Conservation (phyloP, 495 filamentous ascomycete species). For the Arthonia radiata region DNA sequence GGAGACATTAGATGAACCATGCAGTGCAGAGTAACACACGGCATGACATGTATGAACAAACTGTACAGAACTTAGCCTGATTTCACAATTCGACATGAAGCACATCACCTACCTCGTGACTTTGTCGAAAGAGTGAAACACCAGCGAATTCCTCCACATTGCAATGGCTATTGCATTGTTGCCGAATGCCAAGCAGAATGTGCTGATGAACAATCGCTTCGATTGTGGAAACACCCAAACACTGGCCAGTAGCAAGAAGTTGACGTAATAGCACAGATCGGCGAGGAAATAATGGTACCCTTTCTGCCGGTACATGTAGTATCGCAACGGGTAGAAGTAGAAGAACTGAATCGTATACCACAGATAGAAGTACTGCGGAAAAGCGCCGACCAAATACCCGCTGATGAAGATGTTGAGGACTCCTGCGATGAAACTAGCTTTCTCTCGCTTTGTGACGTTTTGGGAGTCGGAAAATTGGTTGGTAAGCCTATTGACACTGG, state of each 20-base stretch:
- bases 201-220: constrained; percentile 77
- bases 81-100: background rate
- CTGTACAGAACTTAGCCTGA: constrained; percentile 16
- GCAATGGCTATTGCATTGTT: constrained; percentile 97
- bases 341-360: constrained; percentile 50
- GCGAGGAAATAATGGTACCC: constrained; percentile 96
- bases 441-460: constrained; percentile 71
- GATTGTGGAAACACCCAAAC: constrained; percentile 83
- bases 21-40: constrained; percentile 75
- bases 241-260: constrained; percentile 55
- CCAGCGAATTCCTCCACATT: constrained; percentile 97
- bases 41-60: constrained; percentile 98
- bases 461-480: constrained; percentile 72
- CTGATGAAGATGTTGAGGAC: constrained; percentile 94
- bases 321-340: constrained; percentile 89
- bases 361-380: constrained; percentile 62
- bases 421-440: constrained; percentile 83
- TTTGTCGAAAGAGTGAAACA: constrained; percentile 95
- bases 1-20: constrained; percentile 58
- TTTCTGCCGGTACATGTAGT: constrained; percentile 63
- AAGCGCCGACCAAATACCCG: constrained; percentile 74
- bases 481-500: constrained; percentile 65
- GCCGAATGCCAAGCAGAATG: constrained; percentile 76
- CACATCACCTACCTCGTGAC: constrained; percentile 37
- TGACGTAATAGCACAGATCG: constrained; percentile 96